phyloP scores from a whole-genome alignment of 805 yeast species.

The Soucietia sequanensis region DNA sequence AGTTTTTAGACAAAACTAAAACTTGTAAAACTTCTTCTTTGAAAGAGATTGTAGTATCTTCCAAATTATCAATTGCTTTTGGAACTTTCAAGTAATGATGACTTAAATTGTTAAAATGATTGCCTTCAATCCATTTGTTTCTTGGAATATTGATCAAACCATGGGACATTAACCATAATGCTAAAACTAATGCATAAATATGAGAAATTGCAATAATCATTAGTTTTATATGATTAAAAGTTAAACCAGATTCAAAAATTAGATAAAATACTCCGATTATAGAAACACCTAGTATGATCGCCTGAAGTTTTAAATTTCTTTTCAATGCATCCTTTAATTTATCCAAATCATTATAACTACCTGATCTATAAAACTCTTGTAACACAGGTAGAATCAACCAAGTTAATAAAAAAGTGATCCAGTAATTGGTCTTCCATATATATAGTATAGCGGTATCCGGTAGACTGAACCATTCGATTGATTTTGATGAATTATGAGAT shows the following conservation, averaged over 20 bases:
- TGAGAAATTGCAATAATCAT: slow-evolving; percentile 75
- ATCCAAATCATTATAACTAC: slow-evolving; percentile 50
- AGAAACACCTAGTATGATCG: slow-evolving; percentile 53
- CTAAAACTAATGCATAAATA: slow-evolving; percentile 69
- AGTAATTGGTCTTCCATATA: slow-evolving; percentile 74
- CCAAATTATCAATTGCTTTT: slow-evolving; percentile 53
- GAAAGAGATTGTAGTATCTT: slow-evolving; percentile 61
- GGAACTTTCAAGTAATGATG: slow-evolving; percentile 55
- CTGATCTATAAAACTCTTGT: slow-evolving; percentile 72
- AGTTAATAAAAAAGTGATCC: slow-evolving; percentile 77
- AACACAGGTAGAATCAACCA: slow-evolving; percentile 74
- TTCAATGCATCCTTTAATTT: slow-evolving; percentile 57
- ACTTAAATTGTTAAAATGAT: slow-evolving; percentile 25
- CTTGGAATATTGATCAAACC: slow-evolving; percentile 72
- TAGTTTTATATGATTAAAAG: slow-evolving; percentile 56
- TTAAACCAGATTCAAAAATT: slow-evolving; percentile 51
- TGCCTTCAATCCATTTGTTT: slow-evolving; percentile 38
- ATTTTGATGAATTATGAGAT: slow-evolving; percentile 43
- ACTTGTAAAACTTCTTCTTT: slow-evolving; percentile 65
- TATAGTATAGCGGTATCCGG: slow-evolving; percentile 46
- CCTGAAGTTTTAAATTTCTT: slow-evolving; percentile 59
- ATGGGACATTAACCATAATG: slow-evolving; percentile 83
- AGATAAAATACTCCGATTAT: slow-evolving; percentile 58
- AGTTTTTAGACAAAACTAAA: slow-evolving; percentile 47
- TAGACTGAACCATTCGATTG: slow-evolving; percentile 45